Evolutionary conservation across 495 filamentous ascomycete genomes (phyloP).

Genomic region (Penicillium taxi): DNA sequence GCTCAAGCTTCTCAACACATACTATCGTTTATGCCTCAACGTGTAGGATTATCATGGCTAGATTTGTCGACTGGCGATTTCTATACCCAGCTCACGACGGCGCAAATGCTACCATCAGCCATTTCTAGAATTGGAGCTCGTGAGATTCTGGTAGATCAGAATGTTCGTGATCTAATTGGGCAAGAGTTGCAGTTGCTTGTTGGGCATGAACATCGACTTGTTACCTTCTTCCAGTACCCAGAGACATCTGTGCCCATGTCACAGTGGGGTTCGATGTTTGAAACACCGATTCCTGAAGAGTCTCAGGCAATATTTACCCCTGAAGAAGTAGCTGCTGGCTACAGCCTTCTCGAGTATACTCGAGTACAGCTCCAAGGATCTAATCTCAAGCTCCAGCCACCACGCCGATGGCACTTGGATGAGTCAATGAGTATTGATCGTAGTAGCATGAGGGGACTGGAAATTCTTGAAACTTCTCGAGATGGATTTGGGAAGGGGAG

Average conservation of each 20-base stretch:
- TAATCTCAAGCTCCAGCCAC: slow-evolving; percentile 80
- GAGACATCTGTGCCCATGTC: slow-evolving; percentile 36
- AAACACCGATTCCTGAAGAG: slow-evolving; percentile 47
- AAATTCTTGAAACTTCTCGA: slow-evolving; percentile 76
- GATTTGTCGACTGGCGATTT: slow-evolving; percentile 94
- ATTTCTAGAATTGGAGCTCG: slow-evolving; percentile 75
- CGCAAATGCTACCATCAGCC: slow-evolving; percentile 64
- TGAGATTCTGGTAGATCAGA: slow-evolving; percentile 71
- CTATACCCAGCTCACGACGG: slow-evolving; percentile 71
- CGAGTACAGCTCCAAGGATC: slow-evolving; percentile 64
- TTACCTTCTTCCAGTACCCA: slow-evolving; percentile 36
- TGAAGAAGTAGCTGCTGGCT: slow-evolving; percentile 56
- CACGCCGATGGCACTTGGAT: slow-evolving; percentile 57
- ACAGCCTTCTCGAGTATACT: slow-evolving; percentile 75
- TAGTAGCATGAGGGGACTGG: slow-evolving; percentile 78
- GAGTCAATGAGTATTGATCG: slow-evolving; percentile 88
- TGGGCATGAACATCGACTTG: slow-evolving; percentile 38
- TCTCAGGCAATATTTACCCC: slow-evolving; percentile 33
- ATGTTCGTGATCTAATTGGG: slow-evolving; percentile 41
- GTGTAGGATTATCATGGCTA: slow-evolving; percentile 82
- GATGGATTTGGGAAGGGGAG: slow-evolving; percentile 72
- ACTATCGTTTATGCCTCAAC: slow-evolving; percentile 31
- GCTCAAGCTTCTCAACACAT: slow-evolving; percentile 24
- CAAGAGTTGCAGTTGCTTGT: slow-evolving; percentile 35
- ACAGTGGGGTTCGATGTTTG: slow-evolving; percentile 70